Percentiles rank a stretch among this genome's conserved stretches.
These are phyloP conservation scores for Solanum tarapatanum DNA, from an alignment of 257 asterid species.

Conservation along the genomic window DNA sequence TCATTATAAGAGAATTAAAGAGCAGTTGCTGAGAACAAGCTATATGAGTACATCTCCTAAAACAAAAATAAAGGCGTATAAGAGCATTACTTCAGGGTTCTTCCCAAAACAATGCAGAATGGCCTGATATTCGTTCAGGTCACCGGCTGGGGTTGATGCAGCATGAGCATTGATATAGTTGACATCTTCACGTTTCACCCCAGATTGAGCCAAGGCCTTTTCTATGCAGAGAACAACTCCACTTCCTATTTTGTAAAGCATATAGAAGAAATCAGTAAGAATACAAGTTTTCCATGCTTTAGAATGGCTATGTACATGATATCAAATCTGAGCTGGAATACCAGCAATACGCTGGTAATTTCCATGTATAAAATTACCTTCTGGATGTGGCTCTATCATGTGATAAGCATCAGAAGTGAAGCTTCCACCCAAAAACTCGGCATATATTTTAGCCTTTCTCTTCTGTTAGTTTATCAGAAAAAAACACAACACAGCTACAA, in stretches of 20 bases:
- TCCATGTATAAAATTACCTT: constrained; percentile 33
- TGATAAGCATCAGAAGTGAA: constrained; percentile 93
- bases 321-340: background rate
- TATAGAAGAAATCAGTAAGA: background rate
- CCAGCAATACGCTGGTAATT: background rate
- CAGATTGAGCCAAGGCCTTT: constrained; percentile 91
- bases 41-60: background rate
- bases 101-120: constrained; percentile 68
- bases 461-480: constrained; percentile 23
- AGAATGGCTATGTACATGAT: background rate
- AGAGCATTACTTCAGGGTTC: constrained; percentile 59
- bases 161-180: constrained; percentile 97
- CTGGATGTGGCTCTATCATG: constrained; percentile 95
- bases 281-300: background rate
- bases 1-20: background rate
- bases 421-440: constrained; percentile 96
- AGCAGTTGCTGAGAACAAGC: background rate
- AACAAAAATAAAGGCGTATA: background rate
- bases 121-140: constrained; percentile 81
- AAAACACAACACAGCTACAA: background rate
- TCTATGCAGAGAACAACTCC: constrained; percentile 83
- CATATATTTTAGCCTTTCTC: constrained; percentile 87
- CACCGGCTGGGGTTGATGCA: constrained; percentile 91
- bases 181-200: constrained; percentile 71
- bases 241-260: constrained; percentile 41